Percentiles rank a stretch among this genome's conserved stretches.
Conservation (phyloP, 257 asterid genomes). For the Solanum sparsipilum region DNA sequence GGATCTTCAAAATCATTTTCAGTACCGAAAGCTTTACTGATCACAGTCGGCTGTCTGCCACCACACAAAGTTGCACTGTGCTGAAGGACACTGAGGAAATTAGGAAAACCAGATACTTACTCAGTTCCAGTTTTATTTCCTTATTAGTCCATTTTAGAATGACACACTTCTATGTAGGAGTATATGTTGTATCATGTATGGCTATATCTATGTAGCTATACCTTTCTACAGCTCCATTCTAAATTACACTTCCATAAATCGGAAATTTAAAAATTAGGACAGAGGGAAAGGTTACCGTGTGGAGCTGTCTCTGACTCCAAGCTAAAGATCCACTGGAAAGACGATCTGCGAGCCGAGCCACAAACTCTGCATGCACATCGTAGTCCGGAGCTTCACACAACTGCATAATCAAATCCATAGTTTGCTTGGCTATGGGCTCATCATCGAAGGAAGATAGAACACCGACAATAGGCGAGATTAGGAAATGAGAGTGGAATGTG, state of each 20-base stretch:
- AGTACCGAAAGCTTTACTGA: background rate
- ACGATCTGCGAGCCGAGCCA: constrained; percentile 52
- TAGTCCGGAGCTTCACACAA: constrained; percentile 33
- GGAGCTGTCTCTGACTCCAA: constrained; percentile 72
- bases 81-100: background rate
- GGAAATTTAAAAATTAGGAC: background rate
- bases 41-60: background rate
- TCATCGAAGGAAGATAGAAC: constrained; percentile 57
- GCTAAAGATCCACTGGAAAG: constrained; percentile 53
- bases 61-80: background rate
- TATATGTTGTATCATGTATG: background rate
- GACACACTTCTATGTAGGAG: background rate
- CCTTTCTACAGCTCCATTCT: background rate
- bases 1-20: background rate
- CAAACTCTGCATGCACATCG: constrained; percentile 53
- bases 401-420: constrained; percentile 47
- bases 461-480: constrained; percentile 61
- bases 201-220: background rate
- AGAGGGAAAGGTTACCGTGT: constrained; percentile 36
- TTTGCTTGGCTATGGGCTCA: constrained; percentile 59
- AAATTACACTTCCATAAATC: background rate
- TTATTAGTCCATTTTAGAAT: background rate
- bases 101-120: background rate
- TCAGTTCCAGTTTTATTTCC: background rate
- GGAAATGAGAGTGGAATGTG: constrained; percentile 71